A percentile compares a stretch with the other conserved stretches of the same genome.
phyloP scores from a whole-genome alignment of 768 basidiomycete genomes.

The Pisolithus microcarpus region DNA sequence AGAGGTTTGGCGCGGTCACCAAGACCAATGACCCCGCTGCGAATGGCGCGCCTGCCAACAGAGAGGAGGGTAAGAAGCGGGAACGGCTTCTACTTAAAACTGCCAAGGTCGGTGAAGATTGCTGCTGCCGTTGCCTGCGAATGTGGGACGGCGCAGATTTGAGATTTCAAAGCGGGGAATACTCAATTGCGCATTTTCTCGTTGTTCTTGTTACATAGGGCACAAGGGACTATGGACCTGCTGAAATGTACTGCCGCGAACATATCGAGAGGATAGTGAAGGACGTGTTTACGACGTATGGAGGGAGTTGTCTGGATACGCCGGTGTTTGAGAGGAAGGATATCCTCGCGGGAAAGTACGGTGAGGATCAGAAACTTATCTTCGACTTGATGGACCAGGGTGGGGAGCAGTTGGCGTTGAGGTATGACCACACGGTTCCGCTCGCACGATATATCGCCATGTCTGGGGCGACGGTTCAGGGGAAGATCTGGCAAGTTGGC shows the following conservation, averaged over 20 bases:
- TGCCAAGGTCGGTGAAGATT: slow-evolving; percentile 61
- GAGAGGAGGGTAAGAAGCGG: slow-evolving; percentile 52
- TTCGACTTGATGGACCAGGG: slow-evolving; percentile 98
- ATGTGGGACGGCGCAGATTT: slow-evolving; percentile 2
- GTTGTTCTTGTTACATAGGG: slow-evolving; percentile 43
- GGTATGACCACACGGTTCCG: slow-evolving; percentile 97
- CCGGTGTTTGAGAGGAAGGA: slow-evolving; percentile 98
- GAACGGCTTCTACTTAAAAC: slow-evolving; percentile 81
- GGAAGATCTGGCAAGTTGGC: slow-evolving; percentile 96
- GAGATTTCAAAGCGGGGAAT: background rate
- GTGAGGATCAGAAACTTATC: slow-evolving; percentile 95
- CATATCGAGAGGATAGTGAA: slow-evolving; percentile 86
- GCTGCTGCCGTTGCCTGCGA: background rate
- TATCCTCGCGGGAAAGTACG: slow-evolving; percentile 92
- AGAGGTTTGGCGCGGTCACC: slow-evolving; percentile 39
- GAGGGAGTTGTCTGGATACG: slow-evolving; percentile 90
- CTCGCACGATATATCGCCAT: slow-evolving; percentile 94
- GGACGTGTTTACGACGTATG: slow-evolving; percentile 81
- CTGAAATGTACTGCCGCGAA: slow-evolving; percentile 87
- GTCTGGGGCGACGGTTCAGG: slow-evolving; percentile 72
- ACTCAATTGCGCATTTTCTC: slow-evolving; percentile 8
- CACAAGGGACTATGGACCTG: slow-evolving; percentile 89
- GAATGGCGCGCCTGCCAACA: slow-evolving; percentile 25
- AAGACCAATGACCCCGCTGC: slow-evolving; percentile 16
- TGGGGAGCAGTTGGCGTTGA: slow-evolving; percentile 87